Conservation (phyloP, 345 rosid species). For the Aquilaria yunnanensis region DNA sequence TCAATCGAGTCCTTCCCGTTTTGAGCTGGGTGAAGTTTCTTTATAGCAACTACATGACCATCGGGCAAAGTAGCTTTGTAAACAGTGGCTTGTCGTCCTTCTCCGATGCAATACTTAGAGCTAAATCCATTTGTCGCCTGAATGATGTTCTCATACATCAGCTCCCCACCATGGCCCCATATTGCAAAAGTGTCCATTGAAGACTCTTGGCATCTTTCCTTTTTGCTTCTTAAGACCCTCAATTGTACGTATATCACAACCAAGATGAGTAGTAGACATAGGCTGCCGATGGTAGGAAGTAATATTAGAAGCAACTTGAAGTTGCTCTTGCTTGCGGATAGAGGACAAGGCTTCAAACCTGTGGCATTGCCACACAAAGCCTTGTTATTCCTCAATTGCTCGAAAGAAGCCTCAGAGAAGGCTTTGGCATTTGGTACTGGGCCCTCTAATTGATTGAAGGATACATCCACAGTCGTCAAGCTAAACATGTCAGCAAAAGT, state of each 20-base stretch:
- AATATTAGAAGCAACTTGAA: slow-evolving; percentile 8
- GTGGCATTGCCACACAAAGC: not conserved
- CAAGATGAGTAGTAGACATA: slow-evolving; percentile 11
- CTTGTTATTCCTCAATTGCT: not conserved
- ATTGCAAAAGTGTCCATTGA: not conserved
- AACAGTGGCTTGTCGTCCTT: slow-evolving; percentile 9
- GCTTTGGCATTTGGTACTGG: slow-evolving; percentile 11
- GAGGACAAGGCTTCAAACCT: not conserved
- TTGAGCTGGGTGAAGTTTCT: slow-evolving; percentile 9
- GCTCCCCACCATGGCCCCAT: not conserved
- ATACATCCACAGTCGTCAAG: slow-evolving; percentile 11
- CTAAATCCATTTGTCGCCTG: slow-evolving; percentile 7
- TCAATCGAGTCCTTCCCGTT: not conserved
- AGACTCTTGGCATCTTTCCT: not conserved
- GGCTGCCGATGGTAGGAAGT: not conserved
- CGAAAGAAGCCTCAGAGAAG: not conserved
- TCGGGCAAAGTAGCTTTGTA: slow-evolving; percentile 8
- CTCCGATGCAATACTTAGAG: slow-evolving; percentile 8
- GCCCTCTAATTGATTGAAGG: slow-evolving; percentile 21
- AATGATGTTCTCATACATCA: slow-evolving; percentile 3
- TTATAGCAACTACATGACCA: slow-evolving; percentile 8
- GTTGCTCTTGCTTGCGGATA: not conserved
- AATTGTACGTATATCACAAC: slow-evolving; percentile 10
- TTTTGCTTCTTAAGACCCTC: not conserved
- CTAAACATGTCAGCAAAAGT: slow-evolving; percentile 8